These are phyloP conservation scores for Stagonosporopsis cucurbitacearum DNA, from an alignment of 2,329 filamentous ascomycete genomes.

Conservation along the genomic window DNA sequence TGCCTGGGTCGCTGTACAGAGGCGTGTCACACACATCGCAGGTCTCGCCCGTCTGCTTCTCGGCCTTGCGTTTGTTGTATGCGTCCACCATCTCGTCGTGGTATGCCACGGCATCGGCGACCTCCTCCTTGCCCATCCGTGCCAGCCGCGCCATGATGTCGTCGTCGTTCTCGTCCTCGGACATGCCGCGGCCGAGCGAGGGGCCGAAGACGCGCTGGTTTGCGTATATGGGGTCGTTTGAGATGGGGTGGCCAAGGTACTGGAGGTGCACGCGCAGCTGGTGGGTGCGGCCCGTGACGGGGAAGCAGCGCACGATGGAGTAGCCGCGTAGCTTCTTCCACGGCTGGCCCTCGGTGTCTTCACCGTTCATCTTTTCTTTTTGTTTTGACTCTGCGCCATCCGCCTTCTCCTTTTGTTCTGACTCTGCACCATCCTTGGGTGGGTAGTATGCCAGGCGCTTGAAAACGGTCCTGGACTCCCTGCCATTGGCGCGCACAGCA, in stretches of 20 bases:
- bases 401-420: conserved; percentile 20
- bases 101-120: conserved; percentile 88
- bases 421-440: conserved; percentile 47
- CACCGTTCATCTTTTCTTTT: conserved; percentile 24
- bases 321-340: conserved; percentile 73
- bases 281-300: conserved; percentile 91
- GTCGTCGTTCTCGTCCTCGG: conserved; percentile 76
- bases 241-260: conserved; percentile 91
- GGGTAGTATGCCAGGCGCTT: conserved; percentile 92
- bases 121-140: conserved; percentile 92
- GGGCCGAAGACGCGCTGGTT: conserved; percentile 91
- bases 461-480: conserved; percentile 88
- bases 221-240: conserved; percentile 97
- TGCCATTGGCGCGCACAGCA: conserved; percentile 90
- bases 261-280: conserved; percentile 95
- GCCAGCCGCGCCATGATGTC: conserved; percentile 86
- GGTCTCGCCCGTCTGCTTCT: conserved; percentile 86
- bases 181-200: conserved; percentile 73
- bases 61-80: conserved; percentile 88
- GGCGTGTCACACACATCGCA: conserved; percentile 86
- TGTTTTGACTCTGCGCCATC: conserved; percentile 19
- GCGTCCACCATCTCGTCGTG: conserved; percentile 91
- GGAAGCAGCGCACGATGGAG: conserved; percentile 92
- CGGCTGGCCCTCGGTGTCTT: conserved; percentile 47
- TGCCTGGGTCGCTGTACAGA: conserved; percentile 89